Evolutionary conservation across 164 flowering plant species (phyloP).

Genomic region (Hamamelis virginiana): DNA sequence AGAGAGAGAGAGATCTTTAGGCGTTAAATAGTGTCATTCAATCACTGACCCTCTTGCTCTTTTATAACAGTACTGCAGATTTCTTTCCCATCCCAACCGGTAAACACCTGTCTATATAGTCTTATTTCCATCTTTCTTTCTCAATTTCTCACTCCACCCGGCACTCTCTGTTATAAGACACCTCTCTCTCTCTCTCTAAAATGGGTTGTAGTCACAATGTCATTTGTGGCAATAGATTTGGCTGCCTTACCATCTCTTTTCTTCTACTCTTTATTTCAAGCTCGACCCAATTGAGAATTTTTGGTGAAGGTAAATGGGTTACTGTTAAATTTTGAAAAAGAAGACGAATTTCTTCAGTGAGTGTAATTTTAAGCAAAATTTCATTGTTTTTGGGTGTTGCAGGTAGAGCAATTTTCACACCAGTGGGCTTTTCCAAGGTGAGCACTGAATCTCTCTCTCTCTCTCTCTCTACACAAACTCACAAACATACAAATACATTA

Average conservation of each 20-base stretch:
- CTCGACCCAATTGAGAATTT: constrained; percentile 22
- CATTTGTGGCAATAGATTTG: background rate
- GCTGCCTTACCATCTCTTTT: constrained; percentile 2
- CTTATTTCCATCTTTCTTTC: background rate
- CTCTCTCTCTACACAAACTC: constrained; percentile 1
- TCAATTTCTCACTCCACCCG: background rate
- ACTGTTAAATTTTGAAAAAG: background rate
- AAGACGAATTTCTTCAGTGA: background rate
- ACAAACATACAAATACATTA: constrained; percentile 2
- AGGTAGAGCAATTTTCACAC: constrained; percentile 22
- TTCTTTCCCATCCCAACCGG: background rate
- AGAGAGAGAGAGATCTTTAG: background rate
- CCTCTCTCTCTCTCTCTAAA: background rate
- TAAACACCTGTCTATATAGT: background rate
- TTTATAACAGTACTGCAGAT: background rate
- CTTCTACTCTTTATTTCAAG: constrained; percentile 20
- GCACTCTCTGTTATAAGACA: background rate
- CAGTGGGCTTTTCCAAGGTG: constrained; percentile 13
- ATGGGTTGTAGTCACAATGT: constrained; percentile 8
- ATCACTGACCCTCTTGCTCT: constrained; percentile 1
- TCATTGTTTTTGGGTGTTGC: background rate
- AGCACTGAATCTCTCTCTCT: background rate
- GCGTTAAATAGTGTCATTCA: constrained; percentile 7
- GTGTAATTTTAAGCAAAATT: background rate
- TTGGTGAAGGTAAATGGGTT: constrained; percentile 25